Evolutionary conservation across 2,329 filamentous ascomycete genomes (phyloP).

Genomic region (Geosmithia putterillii): DNA sequence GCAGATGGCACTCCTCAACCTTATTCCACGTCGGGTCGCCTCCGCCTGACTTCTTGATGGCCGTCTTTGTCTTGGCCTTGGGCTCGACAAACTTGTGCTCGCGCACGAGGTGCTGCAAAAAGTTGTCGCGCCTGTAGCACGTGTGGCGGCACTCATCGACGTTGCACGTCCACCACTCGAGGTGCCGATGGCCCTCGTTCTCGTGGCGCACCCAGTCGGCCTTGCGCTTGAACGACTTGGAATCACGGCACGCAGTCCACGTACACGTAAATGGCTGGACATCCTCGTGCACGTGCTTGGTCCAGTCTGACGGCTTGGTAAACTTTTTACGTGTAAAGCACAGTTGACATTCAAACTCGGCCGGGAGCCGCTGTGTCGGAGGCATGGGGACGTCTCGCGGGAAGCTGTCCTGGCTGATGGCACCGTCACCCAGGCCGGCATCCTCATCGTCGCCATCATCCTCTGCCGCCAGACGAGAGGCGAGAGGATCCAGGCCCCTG

Average conservation of each 20-base stretch:
- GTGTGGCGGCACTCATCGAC: slow-evolving; percentile 69
- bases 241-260: slow-evolving; percentile 68
- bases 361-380: slow-evolving; percentile 63
- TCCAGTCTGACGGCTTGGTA: slow-evolving; percentile 90
- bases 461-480: slow-evolving; percentile 23
- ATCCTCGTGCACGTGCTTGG: slow-evolving; percentile 90
- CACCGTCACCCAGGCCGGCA: slow-evolving; percentile 54
- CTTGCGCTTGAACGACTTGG: slow-evolving; percentile 89
- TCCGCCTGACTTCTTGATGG: slow-evolving; percentile 45
- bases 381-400: slow-evolving; percentile 72
- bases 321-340: slow-evolving; percentile 81
- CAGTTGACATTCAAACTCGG: slow-evolving; percentile 79
- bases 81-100: slow-evolving; percentile 83
- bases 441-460: slow-evolving; percentile 47
- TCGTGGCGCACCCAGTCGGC: slow-evolving; percentile 94
- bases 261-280: slow-evolving; percentile 90
- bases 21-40: slow-evolving; percentile 61
- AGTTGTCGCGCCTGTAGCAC: slow-evolving; percentile 85
- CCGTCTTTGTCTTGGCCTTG: slow-evolving; percentile 62
- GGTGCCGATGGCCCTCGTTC: slow-evolving; percentile 77
- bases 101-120: slow-evolving; percentile 80
- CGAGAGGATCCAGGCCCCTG: slow-evolving; percentile 44
- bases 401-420: slow-evolving; percentile 62
- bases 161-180: slow-evolving; percentile 85
- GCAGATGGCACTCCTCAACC: slow-evolving; percentile 64